Percentiles rank a stretch among this genome's conserved stretches.
Evolutionary conservation across 495 filamentous ascomycete genomes (phyloP).

Genomic region (Aspergillus sclerotiicarbonarius): DNA sequence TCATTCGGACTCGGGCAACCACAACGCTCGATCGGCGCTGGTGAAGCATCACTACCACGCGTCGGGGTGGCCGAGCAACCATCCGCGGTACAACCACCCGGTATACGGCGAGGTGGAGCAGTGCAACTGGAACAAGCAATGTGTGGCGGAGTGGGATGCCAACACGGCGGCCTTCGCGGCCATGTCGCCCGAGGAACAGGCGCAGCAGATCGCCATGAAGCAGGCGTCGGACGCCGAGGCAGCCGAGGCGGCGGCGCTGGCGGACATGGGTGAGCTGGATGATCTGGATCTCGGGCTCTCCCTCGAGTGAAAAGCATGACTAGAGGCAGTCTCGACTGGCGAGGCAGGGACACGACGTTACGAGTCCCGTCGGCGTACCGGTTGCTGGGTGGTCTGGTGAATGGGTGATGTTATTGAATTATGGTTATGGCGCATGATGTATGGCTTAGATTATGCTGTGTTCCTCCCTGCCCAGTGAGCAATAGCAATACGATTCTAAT

Average conservation of each 20-base stretch:
- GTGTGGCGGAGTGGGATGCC: conserved; percentile 56
- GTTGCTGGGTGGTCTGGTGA: background rate
- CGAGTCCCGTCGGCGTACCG: background rate
- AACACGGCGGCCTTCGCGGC: conserved; percentile 48
- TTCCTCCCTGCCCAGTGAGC: background rate
- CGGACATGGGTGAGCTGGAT: background rate
- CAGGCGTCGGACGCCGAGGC: conserved; percentile 5
- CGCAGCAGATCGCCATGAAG: conserved; percentile 40
- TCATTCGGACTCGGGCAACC: conserved; percentile 63
- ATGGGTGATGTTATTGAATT: background rate
- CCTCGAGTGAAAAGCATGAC: background rate
- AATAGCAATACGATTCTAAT: too few species aligned
- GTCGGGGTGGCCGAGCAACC: conserved; percentile 56
- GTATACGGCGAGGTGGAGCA: conserved; percentile 61
- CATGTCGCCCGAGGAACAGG: conserved; percentile 46
- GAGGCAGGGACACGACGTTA: background rate
- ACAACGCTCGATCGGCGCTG: conserved; percentile 54
- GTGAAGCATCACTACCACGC: conserved; percentile 66
- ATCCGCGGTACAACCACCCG: conserved; percentile 59
- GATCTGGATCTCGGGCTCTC: background rate
- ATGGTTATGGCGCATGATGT: background rate
- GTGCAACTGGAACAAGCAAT: conserved; percentile 62
- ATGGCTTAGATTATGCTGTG: background rate
- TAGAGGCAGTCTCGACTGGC: background rate
- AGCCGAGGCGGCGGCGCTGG: background rate